Conservation (phyloP, 2,329 filamentous ascomycete genomes). For the Paracoccidioides lutzii region DNA sequence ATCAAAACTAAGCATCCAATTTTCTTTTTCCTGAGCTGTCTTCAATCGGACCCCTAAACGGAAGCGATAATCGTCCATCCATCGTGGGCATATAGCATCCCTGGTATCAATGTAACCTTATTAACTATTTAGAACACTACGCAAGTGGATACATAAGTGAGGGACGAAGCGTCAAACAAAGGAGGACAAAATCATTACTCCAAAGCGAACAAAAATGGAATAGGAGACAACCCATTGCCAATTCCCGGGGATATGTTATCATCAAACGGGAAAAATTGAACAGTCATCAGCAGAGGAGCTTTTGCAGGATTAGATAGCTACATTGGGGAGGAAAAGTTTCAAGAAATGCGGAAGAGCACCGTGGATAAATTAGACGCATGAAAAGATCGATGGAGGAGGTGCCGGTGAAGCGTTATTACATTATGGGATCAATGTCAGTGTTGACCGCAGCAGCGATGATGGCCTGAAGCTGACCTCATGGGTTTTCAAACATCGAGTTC, state of each 20-base stretch:
- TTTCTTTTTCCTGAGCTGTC: too few species aligned
- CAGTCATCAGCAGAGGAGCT: not conserved
- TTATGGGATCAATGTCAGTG: not conserved
- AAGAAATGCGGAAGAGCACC: not conserved
- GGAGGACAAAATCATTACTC: not conserved
- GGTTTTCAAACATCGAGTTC: not conserved
- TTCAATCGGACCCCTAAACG: too few species aligned
- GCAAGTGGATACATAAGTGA: not conserved
- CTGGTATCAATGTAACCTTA: too few species aligned
- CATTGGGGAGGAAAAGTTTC: not conserved
- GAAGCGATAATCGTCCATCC: too few species aligned
- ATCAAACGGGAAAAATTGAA: not conserved
- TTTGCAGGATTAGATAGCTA: not conserved
- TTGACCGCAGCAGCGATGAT: not conserved
- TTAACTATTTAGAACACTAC: too few species aligned
- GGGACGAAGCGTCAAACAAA: not conserved
- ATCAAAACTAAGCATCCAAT: too few species aligned
- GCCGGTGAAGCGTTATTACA: not conserved
- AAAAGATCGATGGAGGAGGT: not conserved
- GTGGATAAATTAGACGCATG: not conserved
- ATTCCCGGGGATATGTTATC: not conserved
- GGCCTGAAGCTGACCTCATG: not conserved
- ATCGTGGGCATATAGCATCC: too few species aligned
- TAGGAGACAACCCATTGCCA: not conserved
- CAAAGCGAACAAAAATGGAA: not conserved